Percentiles rank a stretch among this genome's conserved stretches.
Conservation (phyloP, 805 yeast genomes). For the Jamesozyma spencerorum region DNA sequence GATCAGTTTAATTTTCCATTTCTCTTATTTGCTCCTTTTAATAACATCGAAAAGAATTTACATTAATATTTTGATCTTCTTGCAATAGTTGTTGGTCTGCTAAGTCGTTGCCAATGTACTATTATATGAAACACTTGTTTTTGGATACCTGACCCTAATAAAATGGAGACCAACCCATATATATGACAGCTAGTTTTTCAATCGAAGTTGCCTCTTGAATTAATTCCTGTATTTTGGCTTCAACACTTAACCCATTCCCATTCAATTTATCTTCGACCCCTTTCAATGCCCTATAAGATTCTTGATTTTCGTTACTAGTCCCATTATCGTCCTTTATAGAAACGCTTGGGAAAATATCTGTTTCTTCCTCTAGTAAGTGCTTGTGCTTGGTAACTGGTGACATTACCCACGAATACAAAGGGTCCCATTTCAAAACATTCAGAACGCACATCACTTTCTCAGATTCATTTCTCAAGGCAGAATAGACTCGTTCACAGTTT, state of each 20-base stretch:
- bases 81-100: no score
- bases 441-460: constrained; percentile 71
- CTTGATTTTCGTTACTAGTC: constrained; percentile 39
- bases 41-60: no score
- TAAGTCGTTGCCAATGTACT: no score
- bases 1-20: no score
- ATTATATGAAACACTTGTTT: no score
- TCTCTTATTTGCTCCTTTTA: no score
- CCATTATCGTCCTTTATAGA: neutral
- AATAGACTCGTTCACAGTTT: constrained; percentile 64
- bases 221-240: constrained; percentile 75
- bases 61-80: no score
- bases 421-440: constrained; percentile 85
- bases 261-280: constrained; percentile 62
- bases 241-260: constrained; percentile 63
- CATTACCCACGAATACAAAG: constrained; percentile 82
- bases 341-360: constrained; percentile 5
- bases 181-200: constrained; percentile 62
- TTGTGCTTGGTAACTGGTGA: constrained; percentile 60
- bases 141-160: no score
- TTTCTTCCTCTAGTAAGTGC: constrained; percentile 22
- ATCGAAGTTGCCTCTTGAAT: constrained; percentile 66
- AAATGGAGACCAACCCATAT: constrained; percentile 80
- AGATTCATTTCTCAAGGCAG: constrained; percentile 53
- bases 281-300: constrained; percentile 70